A percentile compares a stretch with the other conserved stretches of the same genome.
Evolutionary conservation across 2,329 filamentous ascomycete genomes (phyloP).

Genomic region (Clarireedia sp.): DNA sequence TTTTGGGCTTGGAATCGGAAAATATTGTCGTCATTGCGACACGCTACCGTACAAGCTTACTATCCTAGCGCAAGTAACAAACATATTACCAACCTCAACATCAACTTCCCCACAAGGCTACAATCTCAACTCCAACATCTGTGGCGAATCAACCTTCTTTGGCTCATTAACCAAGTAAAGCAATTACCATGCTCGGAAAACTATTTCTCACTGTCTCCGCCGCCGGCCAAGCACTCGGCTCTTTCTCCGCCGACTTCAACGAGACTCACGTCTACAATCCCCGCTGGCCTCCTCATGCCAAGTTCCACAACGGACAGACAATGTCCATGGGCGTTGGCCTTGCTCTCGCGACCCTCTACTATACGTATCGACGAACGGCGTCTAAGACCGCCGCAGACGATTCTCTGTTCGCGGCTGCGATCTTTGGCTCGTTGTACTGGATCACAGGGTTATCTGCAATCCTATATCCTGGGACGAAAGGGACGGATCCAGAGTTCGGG

Average conservation of each 20-base stretch:
- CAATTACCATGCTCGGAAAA: slow-evolving; percentile 14
- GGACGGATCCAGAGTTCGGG: slow-evolving; percentile 39
- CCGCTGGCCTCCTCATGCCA: slow-evolving; percentile 41
- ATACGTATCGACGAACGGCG: slow-evolving; percentile 23
- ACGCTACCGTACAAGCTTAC: no score
- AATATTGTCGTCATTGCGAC: no score
- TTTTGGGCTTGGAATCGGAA: no score
- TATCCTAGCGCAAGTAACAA: no score
- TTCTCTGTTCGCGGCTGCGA: slow-evolving; percentile 28
- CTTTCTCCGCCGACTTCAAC: slow-evolving; percentile 31
- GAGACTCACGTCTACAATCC: slow-evolving; percentile 41
- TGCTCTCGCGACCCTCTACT: slow-evolving; percentile 33
- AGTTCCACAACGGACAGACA: slow-evolving; percentile 46
- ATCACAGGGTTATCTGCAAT: slow-evolving; percentile 36
- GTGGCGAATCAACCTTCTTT: no score
- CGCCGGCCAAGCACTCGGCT: slow-evolving; percentile 16
- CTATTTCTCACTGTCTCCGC: slow-evolving; percentile 19
- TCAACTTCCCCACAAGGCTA: no score
- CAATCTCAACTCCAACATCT: no score
- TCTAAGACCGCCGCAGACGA: slow-evolving; percentile 4
- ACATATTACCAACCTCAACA: no score
- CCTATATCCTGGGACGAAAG: slow-evolving; percentile 38
- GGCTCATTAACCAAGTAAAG: not conserved
- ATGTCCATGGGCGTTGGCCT: slow-evolving; percentile 39
- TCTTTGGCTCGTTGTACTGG: slow-evolving; percentile 38